Percentiles rank a stretch among this genome's conserved stretches.
Evolutionary conservation across 257 asterid genomes (phyloP).

Genomic region (Solanum sparsipilum): DNA sequence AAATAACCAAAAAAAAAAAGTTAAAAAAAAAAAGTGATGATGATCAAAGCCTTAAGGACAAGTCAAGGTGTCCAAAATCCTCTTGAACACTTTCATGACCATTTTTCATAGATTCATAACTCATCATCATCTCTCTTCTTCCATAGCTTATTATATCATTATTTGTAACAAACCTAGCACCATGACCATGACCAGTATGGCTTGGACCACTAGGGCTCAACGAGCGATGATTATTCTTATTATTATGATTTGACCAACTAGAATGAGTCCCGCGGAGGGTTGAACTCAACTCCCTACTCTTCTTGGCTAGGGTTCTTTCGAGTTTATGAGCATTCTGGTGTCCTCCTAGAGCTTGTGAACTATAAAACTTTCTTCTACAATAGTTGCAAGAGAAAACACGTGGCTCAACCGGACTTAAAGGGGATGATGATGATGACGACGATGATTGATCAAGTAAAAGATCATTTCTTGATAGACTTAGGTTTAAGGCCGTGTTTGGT

Average conservation of each 20-base stretch:
- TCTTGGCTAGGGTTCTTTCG: slow-evolving; percentile 74
- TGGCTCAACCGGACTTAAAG: slow-evolving; percentile 26
- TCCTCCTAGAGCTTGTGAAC: slow-evolving; percentile 93
- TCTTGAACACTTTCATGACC: slow-evolving; percentile 31
- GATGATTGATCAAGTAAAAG: slow-evolving; percentile 29
- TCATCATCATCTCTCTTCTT: slow-evolving; percentile 14
- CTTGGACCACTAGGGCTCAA: background rate
- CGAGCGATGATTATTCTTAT: background rate
- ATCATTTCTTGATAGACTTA: slow-evolving; percentile 31
- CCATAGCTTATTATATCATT: slow-evolving; percentile 14
- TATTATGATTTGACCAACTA: background rate
- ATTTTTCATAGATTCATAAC: slow-evolving; percentile 18
- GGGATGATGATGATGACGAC: slow-evolving; percentile 23
- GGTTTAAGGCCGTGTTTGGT: slow-evolving; percentile 42
- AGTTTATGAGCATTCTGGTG: slow-evolving; percentile 90
- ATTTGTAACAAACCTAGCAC: background rate
- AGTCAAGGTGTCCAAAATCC: slow-evolving; percentile 49
- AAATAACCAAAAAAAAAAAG: background rate
- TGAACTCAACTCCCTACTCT: slow-evolving; percentile 49
- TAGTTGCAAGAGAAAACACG: slow-evolving; percentile 74
- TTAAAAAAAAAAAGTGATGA: background rate
- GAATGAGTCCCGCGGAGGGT: slow-evolving; percentile 25
- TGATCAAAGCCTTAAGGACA: slow-evolving; percentile 56
- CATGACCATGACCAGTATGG: slow-evolving; percentile 2
- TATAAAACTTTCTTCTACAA: slow-evolving; percentile 65